Evolutionary conservation across 805 yeast genomes (phyloP).

Genomic region (Lipomyces anomalus): DNA sequence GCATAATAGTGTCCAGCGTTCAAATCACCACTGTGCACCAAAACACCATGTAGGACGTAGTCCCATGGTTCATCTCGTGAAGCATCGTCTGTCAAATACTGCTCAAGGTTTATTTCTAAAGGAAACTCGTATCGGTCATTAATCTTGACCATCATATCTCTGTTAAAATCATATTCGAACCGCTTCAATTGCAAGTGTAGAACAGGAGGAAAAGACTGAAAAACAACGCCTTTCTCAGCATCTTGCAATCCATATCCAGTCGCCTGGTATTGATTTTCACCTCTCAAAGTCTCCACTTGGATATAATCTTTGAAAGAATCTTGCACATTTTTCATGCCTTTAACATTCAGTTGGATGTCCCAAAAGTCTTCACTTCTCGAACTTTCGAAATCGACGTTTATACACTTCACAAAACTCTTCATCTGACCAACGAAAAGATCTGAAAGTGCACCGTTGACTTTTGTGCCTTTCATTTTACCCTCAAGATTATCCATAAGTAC

Average conservation of each 20-base stretch:
- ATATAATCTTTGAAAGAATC: slow-evolving; percentile 81
- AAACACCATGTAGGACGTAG: slow-evolving; percentile 84
- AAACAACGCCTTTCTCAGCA: slow-evolving; percentile 93
- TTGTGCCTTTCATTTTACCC: slow-evolving; percentile 81
- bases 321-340: slow-evolving; percentile 63
- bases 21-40: slow-evolving; percentile 93
- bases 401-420: slow-evolving; percentile 90
- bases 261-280: slow-evolving; percentile 94
- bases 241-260: slow-evolving; percentile 87
- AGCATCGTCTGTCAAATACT: slow-evolving; percentile 62
- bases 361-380: slow-evolving; percentile 91
- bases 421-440: slow-evolving; percentile 92
- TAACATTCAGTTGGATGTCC: slow-evolving; percentile 96
- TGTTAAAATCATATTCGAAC: slow-evolving; percentile 88
- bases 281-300: slow-evolving; percentile 81
- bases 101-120: slow-evolving; percentile 68
- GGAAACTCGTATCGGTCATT: slow-evolving; percentile 92
- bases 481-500: slow-evolving; percentile 93
- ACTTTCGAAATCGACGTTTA: slow-evolving; percentile 88
- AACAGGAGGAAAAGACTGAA: slow-evolving; percentile 85
- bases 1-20: slow-evolving; percentile 97
- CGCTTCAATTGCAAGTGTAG: slow-evolving; percentile 88
- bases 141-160: slow-evolving; percentile 81
- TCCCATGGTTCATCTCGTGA: slow-evolving; percentile 55
- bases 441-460: slow-evolving; percentile 66